These are phyloP conservation scores for Linnemannia zychae DNA, from an alignment of 192 early-diverging fungal genomes.

Conservation along the genomic window DNA sequence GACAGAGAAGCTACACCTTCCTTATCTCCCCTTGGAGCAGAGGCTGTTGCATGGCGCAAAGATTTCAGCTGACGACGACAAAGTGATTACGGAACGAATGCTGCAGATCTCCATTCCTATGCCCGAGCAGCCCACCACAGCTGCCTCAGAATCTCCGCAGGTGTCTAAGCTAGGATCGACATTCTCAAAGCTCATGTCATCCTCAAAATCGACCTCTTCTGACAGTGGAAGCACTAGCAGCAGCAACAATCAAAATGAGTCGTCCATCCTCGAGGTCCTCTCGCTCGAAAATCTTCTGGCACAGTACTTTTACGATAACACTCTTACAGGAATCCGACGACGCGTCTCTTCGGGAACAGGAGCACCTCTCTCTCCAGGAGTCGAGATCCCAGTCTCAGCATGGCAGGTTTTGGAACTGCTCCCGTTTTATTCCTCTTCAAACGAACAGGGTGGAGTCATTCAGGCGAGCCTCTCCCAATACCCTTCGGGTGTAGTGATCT, in stretches of 20 bases:
- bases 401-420: slow-evolving; percentile 79
- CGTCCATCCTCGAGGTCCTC: slow-evolving; percentile 40
- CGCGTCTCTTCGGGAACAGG: slow-evolving; percentile 52
- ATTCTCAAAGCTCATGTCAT: slow-evolving; percentile 24
- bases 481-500: slow-evolving; percentile 69
- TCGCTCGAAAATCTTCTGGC: slow-evolving; percentile 68
- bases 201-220: slow-evolving; percentile 13
- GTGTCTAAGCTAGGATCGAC: slow-evolving; percentile 21
- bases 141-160: not conserved
- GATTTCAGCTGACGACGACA: slow-evolving; percentile 72
- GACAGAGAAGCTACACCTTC: slow-evolving; percentile 72
- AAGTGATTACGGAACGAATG: slow-evolving; percentile 75
- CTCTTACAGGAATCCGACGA: slow-evolving; percentile 66
- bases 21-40: slow-evolving; percentile 75
- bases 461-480: slow-evolving; percentile 63
- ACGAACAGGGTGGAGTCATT: slow-evolving; percentile 70
- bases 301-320: slow-evolving; percentile 75
- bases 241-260: not conserved
- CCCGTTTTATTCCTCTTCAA: slow-evolving; percentile 78
- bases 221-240: slow-evolving; percentile 11
- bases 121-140: slow-evolving; percentile 9
- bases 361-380: slow-evolving; percentile 36
- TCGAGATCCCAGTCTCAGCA: slow-evolving; percentile 70
- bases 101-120: slow-evolving; percentile 65
- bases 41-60: slow-evolving; percentile 78